Evolutionary conservation across 768 basidiomycete species (phyloP).

Genomic region (Neoboletus brunneissimus): DNA sequence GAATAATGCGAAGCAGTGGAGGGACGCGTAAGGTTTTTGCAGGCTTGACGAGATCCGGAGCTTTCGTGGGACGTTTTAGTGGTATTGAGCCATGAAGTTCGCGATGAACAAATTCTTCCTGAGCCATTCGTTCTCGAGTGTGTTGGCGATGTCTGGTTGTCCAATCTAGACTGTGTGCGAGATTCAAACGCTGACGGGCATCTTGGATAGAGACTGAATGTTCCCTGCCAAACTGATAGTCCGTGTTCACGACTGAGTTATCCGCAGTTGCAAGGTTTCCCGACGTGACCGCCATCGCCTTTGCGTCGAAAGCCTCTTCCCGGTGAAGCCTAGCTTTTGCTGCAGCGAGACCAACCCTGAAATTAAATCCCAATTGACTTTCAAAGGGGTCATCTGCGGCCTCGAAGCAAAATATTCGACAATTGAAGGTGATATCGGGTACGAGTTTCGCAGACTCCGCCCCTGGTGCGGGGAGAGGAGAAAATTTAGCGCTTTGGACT

Average conservation of each 20-base stretch:
- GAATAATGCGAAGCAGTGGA: conserved; percentile 67
- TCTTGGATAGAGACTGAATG: conserved; percentile 71
- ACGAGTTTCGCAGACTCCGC: conserved; percentile 72
- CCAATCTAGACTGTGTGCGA: conserved; percentile 76
- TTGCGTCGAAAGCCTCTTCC: conserved; percentile 77
- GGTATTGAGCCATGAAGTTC: conserved; percentile 41
- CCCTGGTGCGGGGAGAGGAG: conserved; percentile 56
- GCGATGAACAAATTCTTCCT: conserved; percentile 47
- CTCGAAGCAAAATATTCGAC: conserved; percentile 69
- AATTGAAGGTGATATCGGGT: conserved; percentile 56
- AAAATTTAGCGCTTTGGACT: conserved; percentile 50
- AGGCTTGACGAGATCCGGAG: conserved; percentile 46
- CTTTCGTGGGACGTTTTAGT: conserved; percentile 28
- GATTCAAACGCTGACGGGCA: conserved; percentile 65
- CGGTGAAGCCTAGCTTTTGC: conserved; percentile 67
- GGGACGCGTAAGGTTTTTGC: conserved; percentile 38
- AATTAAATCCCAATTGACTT: conserved; percentile 68
- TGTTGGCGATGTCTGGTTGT: conserved; percentile 49
- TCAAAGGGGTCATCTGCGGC: conserved; percentile 86
- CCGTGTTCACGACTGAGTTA: conserved; percentile 39
- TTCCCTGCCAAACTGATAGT: conserved; percentile 60
- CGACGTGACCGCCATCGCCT: conserved; percentile 61
- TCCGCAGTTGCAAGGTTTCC: conserved; percentile 31
- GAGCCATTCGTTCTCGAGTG: conserved; percentile 44
- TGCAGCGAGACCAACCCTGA: conserved; percentile 69